A percentile compares a stretch with the other conserved stretches of the same genome.
phyloP scores from a whole-genome alignment of 257 asterid genomes.

The Ilex aquifolium region DNA sequence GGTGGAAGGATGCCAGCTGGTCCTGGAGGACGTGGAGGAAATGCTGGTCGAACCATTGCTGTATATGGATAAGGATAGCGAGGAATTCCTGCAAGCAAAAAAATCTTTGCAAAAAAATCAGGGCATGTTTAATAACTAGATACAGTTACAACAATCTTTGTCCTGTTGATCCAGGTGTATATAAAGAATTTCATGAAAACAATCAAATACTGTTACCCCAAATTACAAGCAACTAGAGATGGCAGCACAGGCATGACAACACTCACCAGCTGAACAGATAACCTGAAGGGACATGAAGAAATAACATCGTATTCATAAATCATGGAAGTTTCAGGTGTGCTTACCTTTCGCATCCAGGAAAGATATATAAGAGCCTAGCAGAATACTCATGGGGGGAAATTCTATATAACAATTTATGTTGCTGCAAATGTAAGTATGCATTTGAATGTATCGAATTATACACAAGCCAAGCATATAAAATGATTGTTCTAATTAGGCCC shows the following conservation, averaged over 20 bases:
- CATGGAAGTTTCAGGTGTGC: constrained; percentile 50
- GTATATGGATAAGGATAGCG: constrained; percentile 70
- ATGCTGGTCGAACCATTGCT: constrained; percentile 57
- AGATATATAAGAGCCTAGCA: background rate
- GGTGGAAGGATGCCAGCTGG: constrained; percentile 61
- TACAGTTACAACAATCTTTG: constrained; percentile 10
- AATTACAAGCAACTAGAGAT: constrained; percentile 78
- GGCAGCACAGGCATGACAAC: constrained; percentile 91
- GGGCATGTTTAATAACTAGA: constrained; percentile 28
- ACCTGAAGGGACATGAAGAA: constrained; percentile 87
- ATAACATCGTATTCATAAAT: constrained; percentile 53
- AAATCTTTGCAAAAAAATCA: constrained; percentile 74
- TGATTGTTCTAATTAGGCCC: background rate
- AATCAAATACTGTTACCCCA: constrained; percentile 69
- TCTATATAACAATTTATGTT: background rate
- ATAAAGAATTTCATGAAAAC: constrained; percentile 38
- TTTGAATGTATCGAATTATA: background rate
- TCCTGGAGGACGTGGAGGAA: constrained; percentile 60
- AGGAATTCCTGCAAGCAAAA: constrained; percentile 66
- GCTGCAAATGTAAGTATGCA: background rate
- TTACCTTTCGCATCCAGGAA: constrained; percentile 72
- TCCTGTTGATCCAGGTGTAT: constrained; percentile 19
- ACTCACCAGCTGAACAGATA: constrained; percentile 90
- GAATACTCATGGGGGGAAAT: background rate
- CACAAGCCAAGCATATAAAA: too few relatives aligned